phyloP scores from a whole-genome alignment of 306 rosid genomes.

The Rubus parviflorus region DNA sequence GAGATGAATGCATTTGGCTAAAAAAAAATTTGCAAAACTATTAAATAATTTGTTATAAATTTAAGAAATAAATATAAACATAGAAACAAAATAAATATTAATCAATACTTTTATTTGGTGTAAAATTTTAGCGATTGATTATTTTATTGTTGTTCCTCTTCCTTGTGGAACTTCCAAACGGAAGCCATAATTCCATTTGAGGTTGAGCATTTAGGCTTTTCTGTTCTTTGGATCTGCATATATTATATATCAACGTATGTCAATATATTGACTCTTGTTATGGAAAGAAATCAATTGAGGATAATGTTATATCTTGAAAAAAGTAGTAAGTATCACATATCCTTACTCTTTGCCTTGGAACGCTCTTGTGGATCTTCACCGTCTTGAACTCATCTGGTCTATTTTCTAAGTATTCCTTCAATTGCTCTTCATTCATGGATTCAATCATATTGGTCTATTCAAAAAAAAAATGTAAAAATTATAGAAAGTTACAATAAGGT shows the following conservation, averaged over 20 bases:
- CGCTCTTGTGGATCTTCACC: constrained; percentile 25
- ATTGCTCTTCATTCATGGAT: constrained; percentile 29
- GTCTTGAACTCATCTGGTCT: constrained; percentile 35
- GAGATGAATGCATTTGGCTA: too few species aligned
- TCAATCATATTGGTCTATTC: constrained; percentile 36
- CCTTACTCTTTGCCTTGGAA: constrained; percentile 26
- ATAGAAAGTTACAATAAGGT: background rate
- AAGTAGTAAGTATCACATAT: background rate
- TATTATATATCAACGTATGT: background rate
- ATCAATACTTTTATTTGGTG: background rate
- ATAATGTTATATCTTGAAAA: background rate
- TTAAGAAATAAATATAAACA: too few species aligned
- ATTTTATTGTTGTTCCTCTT: constrained; percentile 18
- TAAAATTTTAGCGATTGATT: background rate
- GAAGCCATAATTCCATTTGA: constrained; percentile 42
- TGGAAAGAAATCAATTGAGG: background rate
- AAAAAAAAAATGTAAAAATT: background rate
- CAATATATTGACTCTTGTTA: background rate
- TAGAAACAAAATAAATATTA: background rate
- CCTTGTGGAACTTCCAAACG: constrained; percentile 46
- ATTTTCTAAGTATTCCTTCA: constrained; percentile 23
- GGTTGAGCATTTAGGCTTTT: constrained; percentile 26
- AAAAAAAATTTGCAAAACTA: too few species aligned
- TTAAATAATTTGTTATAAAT: too few species aligned
- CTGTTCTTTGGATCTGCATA: constrained; percentile 26